These are phyloP conservation scores for Verbascum thapsus DNA, from an alignment of 257 asterid species.

Conservation along the genomic window DNA sequence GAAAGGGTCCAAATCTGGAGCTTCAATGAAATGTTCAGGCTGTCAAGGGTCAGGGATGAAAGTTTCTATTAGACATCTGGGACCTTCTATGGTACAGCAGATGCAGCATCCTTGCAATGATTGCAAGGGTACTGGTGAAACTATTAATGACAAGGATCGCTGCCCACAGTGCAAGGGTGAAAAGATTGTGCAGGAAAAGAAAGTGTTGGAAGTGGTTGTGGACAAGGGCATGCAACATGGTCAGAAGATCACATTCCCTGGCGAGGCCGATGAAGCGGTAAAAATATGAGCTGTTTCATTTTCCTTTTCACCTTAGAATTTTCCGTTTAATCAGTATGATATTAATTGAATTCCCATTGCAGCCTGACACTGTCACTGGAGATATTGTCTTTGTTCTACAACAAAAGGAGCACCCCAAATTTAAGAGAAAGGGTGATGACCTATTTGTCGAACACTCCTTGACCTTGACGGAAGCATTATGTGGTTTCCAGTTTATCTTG, in stretches of 20 bases:
- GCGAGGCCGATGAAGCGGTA: conserved; percentile 83
- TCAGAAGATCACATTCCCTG: conserved; percentile 73
- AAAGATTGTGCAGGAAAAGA: conserved; percentile 65
- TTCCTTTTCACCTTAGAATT: no score
- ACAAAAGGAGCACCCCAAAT: conserved; percentile 68
- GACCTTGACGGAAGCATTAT: conserved; percentile 60
- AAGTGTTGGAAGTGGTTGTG: conserved; percentile 66
- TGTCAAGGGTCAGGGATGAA: conserved; percentile 76
- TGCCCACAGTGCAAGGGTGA: conserved; percentile 76
- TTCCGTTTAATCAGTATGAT: no score
- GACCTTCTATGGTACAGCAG: conserved; percentile 72
- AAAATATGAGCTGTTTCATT: no score
- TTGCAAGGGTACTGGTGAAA: conserved; percentile 75
- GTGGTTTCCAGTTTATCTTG: conserved; percentile 68
- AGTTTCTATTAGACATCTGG: conserved; percentile 66
- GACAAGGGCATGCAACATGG: conserved; percentile 79
- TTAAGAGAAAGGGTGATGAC: conserved; percentile 70
- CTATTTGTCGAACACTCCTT: conserved; percentile 65
- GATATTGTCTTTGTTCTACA: conserved; percentile 69
- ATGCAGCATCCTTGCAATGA: conserved; percentile 77
- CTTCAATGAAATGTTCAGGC: conserved; percentile 60
- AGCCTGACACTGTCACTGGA: conserved; percentile 73
- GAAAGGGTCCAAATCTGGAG: conserved; percentile 75
- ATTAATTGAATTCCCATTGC: conserved; percentile 17
- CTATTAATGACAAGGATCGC: conserved; percentile 58